phyloP scores from a whole-genome alignment of 1,284 basidiomycete species.

The Marasmius sp. region DNA sequence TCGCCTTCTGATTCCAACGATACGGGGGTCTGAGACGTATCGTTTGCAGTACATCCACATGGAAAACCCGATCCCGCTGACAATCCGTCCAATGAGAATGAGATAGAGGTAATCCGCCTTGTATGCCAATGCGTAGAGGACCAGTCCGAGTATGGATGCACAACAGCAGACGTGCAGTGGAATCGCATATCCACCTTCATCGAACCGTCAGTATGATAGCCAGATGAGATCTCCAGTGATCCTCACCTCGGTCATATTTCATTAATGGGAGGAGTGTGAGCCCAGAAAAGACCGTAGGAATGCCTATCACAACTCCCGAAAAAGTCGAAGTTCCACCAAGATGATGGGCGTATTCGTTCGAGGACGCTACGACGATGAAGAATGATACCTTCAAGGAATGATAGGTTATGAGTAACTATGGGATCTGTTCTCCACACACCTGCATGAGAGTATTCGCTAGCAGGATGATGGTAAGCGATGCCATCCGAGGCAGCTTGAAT shows the following conservation, averaged over 20 bases:
- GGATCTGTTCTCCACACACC: constrained; percentile 25
- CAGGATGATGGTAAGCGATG: constrained; percentile 44
- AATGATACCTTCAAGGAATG: constrained; percentile 50
- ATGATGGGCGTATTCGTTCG: constrained; percentile 59
- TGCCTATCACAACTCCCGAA: constrained; percentile 68
- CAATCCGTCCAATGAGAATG: constrained; percentile 47
- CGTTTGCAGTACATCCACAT: constrained; percentile 53
- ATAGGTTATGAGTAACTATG: background rate
- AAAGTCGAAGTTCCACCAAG: constrained; percentile 67
- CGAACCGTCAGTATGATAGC: constrained; percentile 1
- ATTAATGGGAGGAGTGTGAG: constrained; percentile 59
- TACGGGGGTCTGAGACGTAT: constrained; percentile 63
- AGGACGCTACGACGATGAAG: constrained; percentile 69
- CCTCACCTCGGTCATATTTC: constrained; percentile 53
- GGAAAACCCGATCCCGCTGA: constrained; percentile 48
- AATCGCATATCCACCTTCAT: constrained; percentile 51
- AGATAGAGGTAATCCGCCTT: constrained; percentile 41
- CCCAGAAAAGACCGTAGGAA: constrained; percentile 60
- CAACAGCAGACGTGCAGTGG: constrained; percentile 43
- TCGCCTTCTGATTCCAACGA: constrained; percentile 63
- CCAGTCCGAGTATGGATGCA: constrained; percentile 35
- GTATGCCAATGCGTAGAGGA: constrained; percentile 44
- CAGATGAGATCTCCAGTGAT: background rate
- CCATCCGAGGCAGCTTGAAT: constrained; percentile 43
- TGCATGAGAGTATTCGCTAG: constrained; percentile 45